Evolutionary conservation across 768 basidiomycete species (phyloP).

Genomic region (Phylloporus scabripes): DNA sequence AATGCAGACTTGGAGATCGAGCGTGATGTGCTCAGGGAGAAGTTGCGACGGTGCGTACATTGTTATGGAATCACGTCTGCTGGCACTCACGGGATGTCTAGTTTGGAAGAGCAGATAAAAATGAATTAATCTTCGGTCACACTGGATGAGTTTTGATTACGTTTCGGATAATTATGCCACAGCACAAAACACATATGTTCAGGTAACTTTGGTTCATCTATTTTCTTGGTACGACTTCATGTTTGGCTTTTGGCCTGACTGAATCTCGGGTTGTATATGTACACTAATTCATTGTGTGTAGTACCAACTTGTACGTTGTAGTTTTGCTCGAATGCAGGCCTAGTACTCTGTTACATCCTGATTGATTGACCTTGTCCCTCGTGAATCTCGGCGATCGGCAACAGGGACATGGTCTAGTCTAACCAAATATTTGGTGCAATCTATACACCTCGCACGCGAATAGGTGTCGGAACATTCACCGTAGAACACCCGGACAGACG

Average conservation of each 20-base stretch:
- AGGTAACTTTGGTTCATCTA: neutral
- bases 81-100: neutral
- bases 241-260: neutral
- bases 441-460: too few species aligned
- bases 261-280: neutral
- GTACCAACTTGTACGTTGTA: neutral
- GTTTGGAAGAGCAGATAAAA: neutral
- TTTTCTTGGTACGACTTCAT: too few species aligned
- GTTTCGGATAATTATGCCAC: neutral
- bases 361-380: neutral
- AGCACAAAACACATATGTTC: neutral
- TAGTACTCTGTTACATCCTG: neutral
- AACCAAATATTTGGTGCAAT: too few species aligned
- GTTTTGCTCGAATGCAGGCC: neutral
- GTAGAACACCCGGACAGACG: too few species aligned
- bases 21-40: neutral
- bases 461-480: too few species aligned
- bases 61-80: neutral
- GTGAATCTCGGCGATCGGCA: neutral
- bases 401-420: neutral
- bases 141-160: neutral
- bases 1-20: conserved; percentile 13
- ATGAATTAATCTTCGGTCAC: neutral
- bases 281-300: neutral
- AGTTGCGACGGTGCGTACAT: neutral